These are phyloP conservation scores for Pseudogymnoascus sp. DNA, from an alignment of 2,329 filamentous ascomycete genomes.

Conservation along the genomic window DNA sequence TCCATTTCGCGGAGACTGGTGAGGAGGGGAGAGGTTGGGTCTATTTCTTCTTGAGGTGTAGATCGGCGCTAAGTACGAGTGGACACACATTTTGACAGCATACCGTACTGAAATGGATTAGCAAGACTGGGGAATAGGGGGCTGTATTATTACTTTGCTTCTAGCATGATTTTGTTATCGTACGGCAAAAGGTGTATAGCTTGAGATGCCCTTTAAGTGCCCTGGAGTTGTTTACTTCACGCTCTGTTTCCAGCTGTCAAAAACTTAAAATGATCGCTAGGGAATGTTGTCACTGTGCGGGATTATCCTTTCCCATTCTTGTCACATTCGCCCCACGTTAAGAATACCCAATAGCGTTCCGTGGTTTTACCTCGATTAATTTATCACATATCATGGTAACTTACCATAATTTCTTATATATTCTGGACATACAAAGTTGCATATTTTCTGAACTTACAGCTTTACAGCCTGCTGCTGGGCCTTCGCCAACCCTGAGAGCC, in stretches of 20 bases:
- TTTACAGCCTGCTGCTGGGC: constrained; percentile 10
- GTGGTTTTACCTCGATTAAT: background rate
- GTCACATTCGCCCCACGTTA: background rate
- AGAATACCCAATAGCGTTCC: background rate
- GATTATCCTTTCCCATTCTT: background rate
- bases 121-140: background rate
- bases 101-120: background rate
- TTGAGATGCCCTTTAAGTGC: background rate
- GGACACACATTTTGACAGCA: background rate
- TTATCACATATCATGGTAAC: background rate
- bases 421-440: background rate
- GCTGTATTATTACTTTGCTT: background rate
- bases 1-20: background rate
- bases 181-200: background rate
- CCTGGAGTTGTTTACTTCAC: background rate
- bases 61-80: background rate
- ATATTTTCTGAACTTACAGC: background rate
- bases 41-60: background rate
- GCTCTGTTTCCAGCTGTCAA: background rate
- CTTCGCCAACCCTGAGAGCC: constrained; percentile 39
- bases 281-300: background rate
- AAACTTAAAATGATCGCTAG: background rate
- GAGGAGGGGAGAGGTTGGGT: background rate
- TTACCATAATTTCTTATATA: background rate
- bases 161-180: background rate